Evolutionary conservation across 164 flowering plant genomes (phyloP).

Genomic region (Pachysandra terminalis): DNA sequence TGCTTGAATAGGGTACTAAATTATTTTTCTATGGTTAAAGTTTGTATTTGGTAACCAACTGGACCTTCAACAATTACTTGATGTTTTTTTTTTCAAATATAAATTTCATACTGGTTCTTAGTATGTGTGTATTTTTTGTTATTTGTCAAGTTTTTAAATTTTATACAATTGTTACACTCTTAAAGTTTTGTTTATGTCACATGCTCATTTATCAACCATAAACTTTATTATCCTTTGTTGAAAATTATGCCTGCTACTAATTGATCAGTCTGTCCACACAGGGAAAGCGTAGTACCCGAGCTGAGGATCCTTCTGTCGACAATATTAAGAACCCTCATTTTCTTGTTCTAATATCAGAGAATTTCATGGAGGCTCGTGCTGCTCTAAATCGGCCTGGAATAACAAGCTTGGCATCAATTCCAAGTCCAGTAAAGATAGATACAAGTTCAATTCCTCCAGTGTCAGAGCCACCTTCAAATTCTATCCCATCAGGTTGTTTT

Average conservation of each 20-base stretch:
- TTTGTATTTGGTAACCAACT: background rate
- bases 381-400: constrained; percentile 71
- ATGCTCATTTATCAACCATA: too few relatives aligned
- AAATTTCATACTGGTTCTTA: background rate
- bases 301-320: constrained; percentile 65
- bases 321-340: constrained; percentile 60
- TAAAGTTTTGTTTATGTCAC: too few relatives aligned
- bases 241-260: constrained; percentile 5
- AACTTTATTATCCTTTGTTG: background rate
- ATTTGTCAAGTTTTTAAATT: background rate
- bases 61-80: background rate
- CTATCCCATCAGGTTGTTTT: constrained; percentile 60
- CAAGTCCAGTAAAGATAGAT: constrained; percentile 67
- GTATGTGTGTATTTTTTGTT: background rate
- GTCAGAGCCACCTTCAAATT: constrained; percentile 58
- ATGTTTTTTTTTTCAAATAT: too few relatives aligned
- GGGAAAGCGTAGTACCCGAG: constrained; percentile 75
- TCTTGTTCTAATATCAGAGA: constrained; percentile 79
- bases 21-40: background rate
- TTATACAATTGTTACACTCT: background rate
- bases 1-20: background rate
- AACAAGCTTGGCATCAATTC: constrained; percentile 49
- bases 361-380: constrained; percentile 84
- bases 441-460: constrained; percentile 43
- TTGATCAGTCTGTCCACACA: constrained; percentile 21